Base-by-base conservation (phyloP, 1,139 yeast genomes). In the Debaryomyces udenii region DNA sequence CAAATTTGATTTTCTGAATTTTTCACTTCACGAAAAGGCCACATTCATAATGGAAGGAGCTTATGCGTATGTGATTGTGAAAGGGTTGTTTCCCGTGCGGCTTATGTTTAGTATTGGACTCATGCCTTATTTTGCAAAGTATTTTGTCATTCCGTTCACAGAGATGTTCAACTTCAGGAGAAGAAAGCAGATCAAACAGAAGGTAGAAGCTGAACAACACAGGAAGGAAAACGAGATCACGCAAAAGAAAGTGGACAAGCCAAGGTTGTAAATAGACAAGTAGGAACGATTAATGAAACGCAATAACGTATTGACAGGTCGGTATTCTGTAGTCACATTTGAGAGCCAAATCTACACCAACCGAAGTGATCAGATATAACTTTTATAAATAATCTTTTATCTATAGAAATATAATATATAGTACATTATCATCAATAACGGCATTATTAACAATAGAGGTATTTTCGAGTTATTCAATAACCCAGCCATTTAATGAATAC, bases 21-120 rank as follows among this genome's bases (percentile, higher is more conserved):
- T 64, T 53, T 62, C 74, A 31, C 55, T 80, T 28, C 74, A 68
- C 42, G 81, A 78, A 26, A 83, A 85, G 52, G 71, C 85, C 26
- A 67, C 66, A 35, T 63, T 85, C 26, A 70, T 88, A 2, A 66
- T 81, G 51, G 91, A 90, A 42, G 97, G 97, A n/a, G 96, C 96
- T 0, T 80, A 88, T 36, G 84, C 97, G 0, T 91, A 86, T 56
- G 90, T 88, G 2, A 65, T 86, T 9, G 93, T 89, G 18, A 91
- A 89, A 57, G 68, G 70, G 43, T 47, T 70, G 48, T 62, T 83
- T 50, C 95, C 93, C 0, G 50, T 83, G 2, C 65, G 95, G 44
- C 65, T 85, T 1, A 66, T 78, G 4, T 44, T 83, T 14, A 80
- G 87, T 37, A 60, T 86, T 38, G 57, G 74, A 35, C 61, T 78